Conservation (phyloP, 2,329 filamentous ascomycete genomes). For the Dactylellina leptospora region DNA sequence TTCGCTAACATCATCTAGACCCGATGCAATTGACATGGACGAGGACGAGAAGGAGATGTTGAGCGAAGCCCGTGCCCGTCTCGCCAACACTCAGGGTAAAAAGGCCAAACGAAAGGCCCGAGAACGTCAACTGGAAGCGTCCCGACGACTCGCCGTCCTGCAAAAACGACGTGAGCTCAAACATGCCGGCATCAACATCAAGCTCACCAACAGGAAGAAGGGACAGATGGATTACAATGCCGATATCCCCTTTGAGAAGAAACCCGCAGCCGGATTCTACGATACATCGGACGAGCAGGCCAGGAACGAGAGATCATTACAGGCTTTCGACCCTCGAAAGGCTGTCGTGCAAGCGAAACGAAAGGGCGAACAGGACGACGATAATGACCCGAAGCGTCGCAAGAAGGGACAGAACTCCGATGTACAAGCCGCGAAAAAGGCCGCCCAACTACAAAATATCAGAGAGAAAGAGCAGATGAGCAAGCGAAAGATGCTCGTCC, state of each 20-base stretch:
- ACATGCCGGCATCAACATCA: conserved; percentile 97
- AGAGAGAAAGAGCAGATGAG: conserved; percentile 96
- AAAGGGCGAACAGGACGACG: conserved; percentile 89
- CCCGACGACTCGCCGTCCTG: conserved; percentile 83
- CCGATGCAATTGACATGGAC: conserved; percentile 94
- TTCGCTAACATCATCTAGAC: conserved; percentile 24
- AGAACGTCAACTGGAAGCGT: conserved; percentile 94
- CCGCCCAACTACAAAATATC: conserved; percentile 91
- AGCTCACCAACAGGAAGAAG: conserved; percentile 87
- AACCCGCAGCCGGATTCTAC: conserved; percentile 86
- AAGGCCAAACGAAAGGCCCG: conserved; percentile 98
- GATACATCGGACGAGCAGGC: conserved; percentile 85
- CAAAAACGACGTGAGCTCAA: conserved; percentile 97
- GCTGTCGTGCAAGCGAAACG: conserved; percentile 86
- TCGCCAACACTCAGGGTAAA: conserved; percentile 98
- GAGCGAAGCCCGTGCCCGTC: conserved; percentile 91
- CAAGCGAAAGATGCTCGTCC: conserved; percentile 81
- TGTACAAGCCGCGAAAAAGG: conserved; percentile 83
- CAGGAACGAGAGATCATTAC: conserved; percentile 82
- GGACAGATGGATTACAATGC: conserved; percentile 99
- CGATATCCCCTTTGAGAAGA: conserved; percentile 97
- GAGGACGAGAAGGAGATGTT: conserved; percentile 99
- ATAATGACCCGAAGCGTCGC: conserved; percentile 68
- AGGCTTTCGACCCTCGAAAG: conserved; percentile 92
- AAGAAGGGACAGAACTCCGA: conserved; percentile 79